phyloP scores from a whole-genome alignment of 495 filamentous ascomycete species.

The Penicillium daleae region DNA sequence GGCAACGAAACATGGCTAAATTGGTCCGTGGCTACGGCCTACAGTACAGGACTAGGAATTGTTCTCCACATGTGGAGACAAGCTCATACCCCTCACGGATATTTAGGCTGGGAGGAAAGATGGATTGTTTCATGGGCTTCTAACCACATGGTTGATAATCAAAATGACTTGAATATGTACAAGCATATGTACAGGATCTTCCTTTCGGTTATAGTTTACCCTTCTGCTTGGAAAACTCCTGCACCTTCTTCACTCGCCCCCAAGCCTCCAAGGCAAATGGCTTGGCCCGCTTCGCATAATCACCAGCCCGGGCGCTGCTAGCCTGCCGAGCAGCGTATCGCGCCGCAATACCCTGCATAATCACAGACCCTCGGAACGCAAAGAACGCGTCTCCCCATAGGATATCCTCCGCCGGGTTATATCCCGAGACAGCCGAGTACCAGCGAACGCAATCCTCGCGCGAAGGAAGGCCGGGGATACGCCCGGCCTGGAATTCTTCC shows the following conservation, averaged over 20 bases:
- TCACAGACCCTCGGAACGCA: conserved; percentile 66
- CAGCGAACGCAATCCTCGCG: conserved; percentile 71
- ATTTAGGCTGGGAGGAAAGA: too few species aligned
- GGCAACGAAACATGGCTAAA: too few species aligned
- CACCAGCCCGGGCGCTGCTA: conserved; percentile 77
- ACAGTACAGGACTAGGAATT: too few species aligned
- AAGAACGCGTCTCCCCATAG: conserved; percentile 54
- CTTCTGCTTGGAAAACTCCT: conserved; percentile 9
- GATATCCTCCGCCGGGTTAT: conserved; percentile 52
- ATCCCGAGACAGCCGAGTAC: conserved; percentile 69
- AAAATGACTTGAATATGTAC: too few species aligned
- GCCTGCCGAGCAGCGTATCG: conserved; percentile 84
- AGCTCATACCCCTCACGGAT: too few species aligned
- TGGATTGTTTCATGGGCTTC: too few species aligned
- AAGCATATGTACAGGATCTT: background rate
- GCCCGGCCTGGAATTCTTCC: conserved; percentile 61
- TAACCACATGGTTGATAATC: too few species aligned
- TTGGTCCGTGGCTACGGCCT: too few species aligned
- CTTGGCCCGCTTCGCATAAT: conserved; percentile 56
- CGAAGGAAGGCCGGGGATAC: conserved; percentile 73
- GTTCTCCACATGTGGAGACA: too few species aligned
- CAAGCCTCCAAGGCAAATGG: conserved; percentile 75
- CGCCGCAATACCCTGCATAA: conserved; percentile 91
- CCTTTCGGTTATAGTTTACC: conserved; percentile 2
- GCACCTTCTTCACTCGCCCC: conserved; percentile 54